phyloP scores from a whole-genome alignment of 345 rosid species.

The Citrus maxima region DNA sequence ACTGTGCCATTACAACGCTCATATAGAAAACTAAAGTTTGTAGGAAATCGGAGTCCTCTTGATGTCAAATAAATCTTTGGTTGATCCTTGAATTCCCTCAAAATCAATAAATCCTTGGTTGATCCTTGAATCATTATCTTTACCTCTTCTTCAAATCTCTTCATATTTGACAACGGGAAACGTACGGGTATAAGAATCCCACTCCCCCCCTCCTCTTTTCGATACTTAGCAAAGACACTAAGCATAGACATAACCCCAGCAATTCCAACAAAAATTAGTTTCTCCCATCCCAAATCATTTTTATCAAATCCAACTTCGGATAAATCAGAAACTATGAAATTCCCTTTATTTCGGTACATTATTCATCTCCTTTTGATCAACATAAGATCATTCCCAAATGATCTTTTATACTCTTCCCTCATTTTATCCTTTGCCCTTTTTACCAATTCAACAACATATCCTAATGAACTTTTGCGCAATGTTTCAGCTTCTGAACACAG shows the following conservation, averaged over 20 bases:
- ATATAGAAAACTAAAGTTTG: no score
- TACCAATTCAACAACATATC: constrained; percentile 32
- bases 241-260: background rate
- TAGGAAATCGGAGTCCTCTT: no score
- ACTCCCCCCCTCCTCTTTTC: background rate
- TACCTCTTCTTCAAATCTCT: constrained; percentile 17
- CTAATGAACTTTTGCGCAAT: constrained; percentile 7
- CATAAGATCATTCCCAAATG: background rate
- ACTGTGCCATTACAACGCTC: no score
- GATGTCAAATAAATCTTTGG: no score
- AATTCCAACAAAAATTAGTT: constrained; percentile 10
- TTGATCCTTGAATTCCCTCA: no score
- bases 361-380: constrained; percentile 15
- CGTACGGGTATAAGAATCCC: constrained; percentile 19
- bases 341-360: background rate
- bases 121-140: background rate
- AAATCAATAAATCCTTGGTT: no score
- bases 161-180: constrained; percentile 19
- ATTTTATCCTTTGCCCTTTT: constrained; percentile 27
- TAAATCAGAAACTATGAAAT: background rate
- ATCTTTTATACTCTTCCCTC: constrained; percentile 17
- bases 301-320: constrained; percentile 6
- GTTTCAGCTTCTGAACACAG: constrained; percentile 13
- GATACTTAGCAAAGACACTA: constrained; percentile 1
- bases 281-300: constrained; percentile 29